Base-by-base conservation (phyloP, 176 grass and related monocot genomes). In the Hyparrhenia diplandra region DNA sequence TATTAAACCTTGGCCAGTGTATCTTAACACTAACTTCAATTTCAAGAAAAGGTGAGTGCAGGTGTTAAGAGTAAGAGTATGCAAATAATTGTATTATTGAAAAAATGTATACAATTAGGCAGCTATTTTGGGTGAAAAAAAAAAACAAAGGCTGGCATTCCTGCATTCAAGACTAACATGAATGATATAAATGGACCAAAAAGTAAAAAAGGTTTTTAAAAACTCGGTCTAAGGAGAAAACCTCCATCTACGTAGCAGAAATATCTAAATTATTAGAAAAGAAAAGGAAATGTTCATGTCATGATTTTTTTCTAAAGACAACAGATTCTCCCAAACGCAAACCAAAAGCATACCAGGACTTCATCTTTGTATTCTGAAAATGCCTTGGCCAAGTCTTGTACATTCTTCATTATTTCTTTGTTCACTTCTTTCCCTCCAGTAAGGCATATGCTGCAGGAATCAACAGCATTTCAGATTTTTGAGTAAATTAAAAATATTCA, bases 331-430 rank as follows among this genome's bases (percentile, higher is more conserved):
- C 42, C 18, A 65, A 68, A 88, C n/a, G n/a, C n/a, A n/a, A n/a
- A n/a, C 28, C 45, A 34, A 67, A 87, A 71, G 47, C 57, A 82
- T 95, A 99, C 96, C 90, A 99, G 88, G 17, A 95, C 92, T 98
- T 99, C 96, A 76, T 99, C 96, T 81, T 93, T 86, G 64, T 99
- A 99, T 82, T 84, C 82, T 77, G 92, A 93, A 75, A 99, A 93
- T 69, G 80, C 82, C 82, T 90, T 94, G 54, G 88, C 86, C 59
- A 93, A 83, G 21, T 95, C 85, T 83, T 99, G 96, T 82, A 99
- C 88, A 54, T 78, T 95, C 52, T 69, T 93, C 74, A 99, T 86
- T 69, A 95, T 87, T 73, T 73, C 73, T 80, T 93, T 20, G 73
- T 93, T 91, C 72, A 99, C 90, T 86, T 90, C 92, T 85, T 88